A percentile compares a stretch with the other conserved stretches of the same genome.
Evolutionary conservation across 805 yeast species (phyloP).

Genomic region (Lachancea meyersii): DNA sequence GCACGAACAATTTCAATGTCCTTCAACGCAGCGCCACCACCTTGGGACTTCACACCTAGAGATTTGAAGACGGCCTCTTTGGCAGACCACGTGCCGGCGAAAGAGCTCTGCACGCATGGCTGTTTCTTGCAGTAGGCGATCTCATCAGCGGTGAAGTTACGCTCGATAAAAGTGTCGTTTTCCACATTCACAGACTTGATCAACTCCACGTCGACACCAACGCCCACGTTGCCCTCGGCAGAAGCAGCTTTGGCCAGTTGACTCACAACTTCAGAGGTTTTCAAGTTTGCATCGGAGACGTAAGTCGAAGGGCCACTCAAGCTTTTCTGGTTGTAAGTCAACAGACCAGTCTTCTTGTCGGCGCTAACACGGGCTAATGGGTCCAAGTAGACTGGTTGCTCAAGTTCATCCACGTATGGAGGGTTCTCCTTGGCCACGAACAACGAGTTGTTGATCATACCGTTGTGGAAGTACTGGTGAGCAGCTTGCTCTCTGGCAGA

Average conservation of each 20-base stretch:
- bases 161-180: slow-evolving; percentile 85
- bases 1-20: slow-evolving; percentile 84
- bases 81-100: slow-evolving; percentile 98
- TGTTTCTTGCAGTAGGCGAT: slow-evolving; percentile 69
- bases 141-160: slow-evolving; percentile 85
- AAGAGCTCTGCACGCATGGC: slow-evolving; percentile 79
- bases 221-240: slow-evolving; percentile 46
- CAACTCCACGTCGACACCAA: slow-evolving; percentile 96
- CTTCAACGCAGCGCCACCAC: slow-evolving; percentile 90
- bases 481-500: slow-evolving; percentile 78
- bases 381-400: slow-evolving; percentile 86
- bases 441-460: slow-evolving; percentile 83
- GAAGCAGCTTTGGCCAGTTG: slow-evolving; percentile 45
- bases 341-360: slow-evolving; percentile 36
- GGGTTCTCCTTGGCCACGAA: slow-evolving; percentile 90
- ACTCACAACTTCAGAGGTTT: slow-evolving; percentile 59
- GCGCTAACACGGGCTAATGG: slow-evolving; percentile 65
- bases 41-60: slow-evolving; percentile 78
- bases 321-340: slow-evolving; percentile 43
- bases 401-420: slow-evolving; percentile 86
- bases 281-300: slow-evolving; percentile 36
- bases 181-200: slow-evolving; percentile 72
- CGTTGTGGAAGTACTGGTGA: slow-evolving; percentile 92
- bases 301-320: slow-evolving; percentile 43
- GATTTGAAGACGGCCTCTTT: slow-evolving; percentile 99